Evolutionary conservation across 805 yeast genomes (phyloP).

Genomic region (Myxozyma kluyveri): DNA sequence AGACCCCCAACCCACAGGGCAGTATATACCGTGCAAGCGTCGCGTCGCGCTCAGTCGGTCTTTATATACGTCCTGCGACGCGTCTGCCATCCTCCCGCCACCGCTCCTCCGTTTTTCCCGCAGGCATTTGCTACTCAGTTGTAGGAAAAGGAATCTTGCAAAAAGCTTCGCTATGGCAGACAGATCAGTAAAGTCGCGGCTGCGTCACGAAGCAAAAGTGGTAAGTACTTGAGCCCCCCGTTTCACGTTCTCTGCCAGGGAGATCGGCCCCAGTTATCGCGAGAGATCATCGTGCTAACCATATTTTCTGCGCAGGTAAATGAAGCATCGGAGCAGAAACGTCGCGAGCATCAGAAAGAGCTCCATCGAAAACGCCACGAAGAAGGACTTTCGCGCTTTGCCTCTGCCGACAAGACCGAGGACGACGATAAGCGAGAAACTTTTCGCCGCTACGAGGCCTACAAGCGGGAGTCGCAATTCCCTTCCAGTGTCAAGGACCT

Average conservation of each 20-base stretch:
- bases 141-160: no score
- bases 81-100: background rate
- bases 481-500: slow-evolving; percentile 80
- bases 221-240: slow-evolving; percentile 8
- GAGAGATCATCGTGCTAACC: background rate
- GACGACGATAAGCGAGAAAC: slow-evolving; percentile 54
- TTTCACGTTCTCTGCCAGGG: background rate
- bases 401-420: slow-evolving; percentile 67
- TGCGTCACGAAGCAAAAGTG: slow-evolving; percentile 21
- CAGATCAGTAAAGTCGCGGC: slow-evolving; percentile 14
- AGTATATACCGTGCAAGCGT: no score
- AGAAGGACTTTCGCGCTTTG: slow-evolving; percentile 79
- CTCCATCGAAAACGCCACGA: slow-evolving; percentile 82
- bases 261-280: no score
- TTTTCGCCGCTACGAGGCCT: slow-evolving; percentile 92
- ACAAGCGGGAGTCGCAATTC: slow-evolving; percentile 87
- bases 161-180: slow-evolving; percentile 23
- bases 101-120: no score
- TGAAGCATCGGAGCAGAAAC: slow-evolving; percentile 74
- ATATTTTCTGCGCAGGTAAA: slow-evolving; percentile 39
- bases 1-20: no score
- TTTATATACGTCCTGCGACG: no score
- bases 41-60: no score
- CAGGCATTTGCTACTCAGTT: no score
- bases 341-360: slow-evolving; percentile 77